A percentile compares a stretch with the other conserved stretches of the same genome.
Evolutionary conservation across 2,329 filamentous ascomycete genomes (phyloP).

Genomic region (Clarireedia sp.): DNA sequence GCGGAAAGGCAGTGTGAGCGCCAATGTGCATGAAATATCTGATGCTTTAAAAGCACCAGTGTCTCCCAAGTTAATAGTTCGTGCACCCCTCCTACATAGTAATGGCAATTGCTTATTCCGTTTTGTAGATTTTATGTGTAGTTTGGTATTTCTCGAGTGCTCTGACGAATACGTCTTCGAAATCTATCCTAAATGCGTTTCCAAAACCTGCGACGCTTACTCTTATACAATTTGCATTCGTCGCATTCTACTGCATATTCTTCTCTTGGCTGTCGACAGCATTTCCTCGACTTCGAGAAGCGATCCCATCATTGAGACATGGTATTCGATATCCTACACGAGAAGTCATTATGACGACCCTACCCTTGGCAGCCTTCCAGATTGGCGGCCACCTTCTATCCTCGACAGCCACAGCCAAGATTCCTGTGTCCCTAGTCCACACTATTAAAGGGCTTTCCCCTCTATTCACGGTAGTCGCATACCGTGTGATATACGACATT

Average conservation of each 20-base stretch:
- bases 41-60: conserved; percentile 85
- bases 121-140: conserved; percentile 66
- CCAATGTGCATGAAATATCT: conserved; percentile 88
- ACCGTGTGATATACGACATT: conserved; percentile 82
- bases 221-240: conserved; percentile 86
- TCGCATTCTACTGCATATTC: conserved; percentile 78
- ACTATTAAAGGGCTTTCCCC: conserved; percentile 98
- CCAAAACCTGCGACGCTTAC: conserved; percentile 88
- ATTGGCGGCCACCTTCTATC: conserved; percentile 89
- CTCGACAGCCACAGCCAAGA: conserved; percentile 87
- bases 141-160: conserved; percentile 95
- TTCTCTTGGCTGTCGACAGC: conserved; percentile 67
- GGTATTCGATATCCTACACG: conserved; percentile 73
- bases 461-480: conserved; percentile 89
- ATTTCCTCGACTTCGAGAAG: conserved; percentile 62
- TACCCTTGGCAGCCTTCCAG: conserved; percentile 90
- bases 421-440: conserved; percentile 93
- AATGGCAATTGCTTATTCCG: conserved; percentile 14
- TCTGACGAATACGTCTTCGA: conserved; percentile 94
- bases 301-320: conserved; percentile 72
- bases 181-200: conserved; percentile 88
- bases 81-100: conserved; percentile 20
- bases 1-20: conserved; percentile 76
- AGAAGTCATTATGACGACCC: conserved; percentile 76
- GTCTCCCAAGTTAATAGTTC: conserved; percentile 80